Evolutionary conservation across 2,329 filamentous ascomycete genomes (phyloP), one percentile per base, ranked within the genome.

Genomic region (Colletotrichum scovillei): DNA sequence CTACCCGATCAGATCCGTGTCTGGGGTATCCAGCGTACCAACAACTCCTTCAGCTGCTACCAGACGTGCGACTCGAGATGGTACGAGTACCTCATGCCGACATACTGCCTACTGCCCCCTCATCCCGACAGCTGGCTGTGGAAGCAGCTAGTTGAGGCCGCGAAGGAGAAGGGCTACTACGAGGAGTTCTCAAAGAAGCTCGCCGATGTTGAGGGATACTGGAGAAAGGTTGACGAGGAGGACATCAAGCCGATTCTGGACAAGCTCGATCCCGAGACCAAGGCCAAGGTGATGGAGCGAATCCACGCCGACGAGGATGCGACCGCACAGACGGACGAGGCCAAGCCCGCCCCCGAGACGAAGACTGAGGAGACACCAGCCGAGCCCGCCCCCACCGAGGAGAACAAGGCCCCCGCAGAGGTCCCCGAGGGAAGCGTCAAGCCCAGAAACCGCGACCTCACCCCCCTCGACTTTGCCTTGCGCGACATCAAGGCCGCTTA

Each of bases 71-170:
- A 99, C 83, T 98, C 95, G 30, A 89, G 97, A 77, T 97, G 95
- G 88, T 99, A 99, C 84, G 97, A 99, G 85, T 99, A 99, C 81
- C 87, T 99, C 65, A 94, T 99, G 82, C 97, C 97, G 2, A 97
- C 94, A 55, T 95, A 98, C 83, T 95, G 94, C 69, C 94, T 99
- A 77, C 85, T 99, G 38, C 97, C 97, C 24, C 97, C 97, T 0
- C 95, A 98, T 80, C 95, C 95, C 0, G 92, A 93, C 75, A 97
- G 94, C 74, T 98, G 90, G 81, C 83, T 99, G 46, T 95, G 94
- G 9, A 94, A 92, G 83, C 94, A 95, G 80, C 86, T 97, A n/a
- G 88, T 91, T n/a, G 91, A 96, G 78, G 86, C 91, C 66, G 94
- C 94, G 0, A 92, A 93, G 80, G 91, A 94, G 80, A 90, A 93